Evolutionary conservation across 768 basidiomycete genomes (phyloP).

Genomic region (Hygrophoropsis aurantiaca): DNA sequence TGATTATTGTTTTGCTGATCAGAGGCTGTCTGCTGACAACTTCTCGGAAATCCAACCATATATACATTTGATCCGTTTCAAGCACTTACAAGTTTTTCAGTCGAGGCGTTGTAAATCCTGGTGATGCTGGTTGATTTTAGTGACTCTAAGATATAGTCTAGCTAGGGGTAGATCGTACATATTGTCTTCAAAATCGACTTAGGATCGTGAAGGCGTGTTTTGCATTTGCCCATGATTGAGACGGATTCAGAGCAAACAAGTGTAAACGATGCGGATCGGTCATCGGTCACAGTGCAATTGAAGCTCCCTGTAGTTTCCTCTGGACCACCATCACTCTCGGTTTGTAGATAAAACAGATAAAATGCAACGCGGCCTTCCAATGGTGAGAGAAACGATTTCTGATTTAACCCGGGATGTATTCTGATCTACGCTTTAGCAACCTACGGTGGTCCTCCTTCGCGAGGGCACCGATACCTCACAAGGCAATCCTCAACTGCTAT

Average conservation of each 20-base stretch:
- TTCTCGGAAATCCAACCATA: no score
- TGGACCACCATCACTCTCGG: constrained; percentile 9
- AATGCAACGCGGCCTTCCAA: constrained; percentile 85
- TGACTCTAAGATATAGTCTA: no score
- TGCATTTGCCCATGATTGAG: neutral
- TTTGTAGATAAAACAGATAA: constrained; percentile 23
- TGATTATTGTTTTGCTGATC: no score
- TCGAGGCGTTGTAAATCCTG: no score
- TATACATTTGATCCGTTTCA: no score
- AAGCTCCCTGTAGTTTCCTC: no score
- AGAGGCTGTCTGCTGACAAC: no score
- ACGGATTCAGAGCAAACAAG: constrained; percentile 17
- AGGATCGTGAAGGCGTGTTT: neutral
- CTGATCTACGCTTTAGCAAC: constrained; percentile 65
- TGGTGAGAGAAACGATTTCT: constrained; percentile 50
- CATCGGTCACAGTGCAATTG: neutral
- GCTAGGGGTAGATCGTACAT: no score
- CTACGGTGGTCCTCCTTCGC: constrained; percentile 92
- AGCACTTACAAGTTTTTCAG: no score
- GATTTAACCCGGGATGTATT: constrained; percentile 1
- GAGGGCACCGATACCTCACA: constrained; percentile 97
- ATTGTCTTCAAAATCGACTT: no score
- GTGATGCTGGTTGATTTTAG: no score
- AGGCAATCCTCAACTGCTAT: constrained; percentile 87
- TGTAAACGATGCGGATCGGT: constrained; percentile 12